phyloP scores from a whole-genome alignment of 345 rosid genomes.

The Rhizophora apiculata region DNA sequence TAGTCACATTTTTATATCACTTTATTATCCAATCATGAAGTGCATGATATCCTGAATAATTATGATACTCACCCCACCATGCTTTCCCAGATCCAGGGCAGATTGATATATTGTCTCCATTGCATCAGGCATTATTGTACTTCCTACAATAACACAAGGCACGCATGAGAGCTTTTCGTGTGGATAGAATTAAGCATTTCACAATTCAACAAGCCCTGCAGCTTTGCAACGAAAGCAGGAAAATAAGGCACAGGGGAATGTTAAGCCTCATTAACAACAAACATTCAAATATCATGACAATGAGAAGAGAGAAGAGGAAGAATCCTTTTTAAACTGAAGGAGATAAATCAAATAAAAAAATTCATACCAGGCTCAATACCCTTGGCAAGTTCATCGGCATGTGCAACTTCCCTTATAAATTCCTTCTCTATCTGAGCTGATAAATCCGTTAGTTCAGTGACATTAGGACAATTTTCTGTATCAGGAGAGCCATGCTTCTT shows the following conservation, averaged over 20 bases:
- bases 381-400: conserved; percentile 81
- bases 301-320: neutral
- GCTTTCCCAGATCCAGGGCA: conserved; percentile 76
- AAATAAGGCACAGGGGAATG: neutral
- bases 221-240: conserved; percentile 4
- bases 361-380: conserved; percentile 66
- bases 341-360: conserved; percentile 3
- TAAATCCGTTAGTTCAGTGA: conserved; percentile 40
- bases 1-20: neutral
- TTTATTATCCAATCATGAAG: neutral
- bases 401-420: conserved; percentile 73
- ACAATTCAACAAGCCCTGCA: neutral
- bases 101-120: conserved; percentile 91
- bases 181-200: neutral
- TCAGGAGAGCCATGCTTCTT: conserved; percentile 47
- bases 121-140: conserved; percentile 82
- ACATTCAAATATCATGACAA: neutral
- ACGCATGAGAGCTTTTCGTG: neutral
- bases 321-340: neutral
- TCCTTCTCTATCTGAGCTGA: conserved; percentile 67
- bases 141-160: conserved; percentile 43
- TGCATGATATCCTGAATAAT: neutral
- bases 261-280: neutral
- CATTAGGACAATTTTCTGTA: conserved; percentile 35
- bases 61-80: conserved; percentile 69